Percentiles rank a stretch among this genome's conserved stretches.
Conservation (phyloP, 2,329 filamentous ascomycete genomes). For the Neonectria neomacrospora region DNA sequence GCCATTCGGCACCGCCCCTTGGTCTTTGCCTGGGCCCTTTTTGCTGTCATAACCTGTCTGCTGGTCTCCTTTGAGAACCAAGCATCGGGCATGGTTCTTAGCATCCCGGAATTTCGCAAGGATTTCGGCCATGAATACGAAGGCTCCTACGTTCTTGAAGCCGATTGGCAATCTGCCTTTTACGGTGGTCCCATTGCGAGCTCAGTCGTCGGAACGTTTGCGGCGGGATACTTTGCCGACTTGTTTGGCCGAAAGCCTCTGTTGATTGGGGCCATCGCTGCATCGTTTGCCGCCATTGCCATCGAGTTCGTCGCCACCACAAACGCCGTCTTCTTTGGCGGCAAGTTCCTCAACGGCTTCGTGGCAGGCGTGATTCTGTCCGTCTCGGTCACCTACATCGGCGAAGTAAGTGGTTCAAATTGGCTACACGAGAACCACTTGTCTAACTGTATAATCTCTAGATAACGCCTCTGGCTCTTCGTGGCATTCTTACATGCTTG, state of each 20-base stretch:
- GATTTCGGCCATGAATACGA: slow-evolving; percentile 32
- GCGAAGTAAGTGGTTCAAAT: slow-evolving; percentile 40
- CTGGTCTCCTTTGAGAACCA: slow-evolving; percentile 30
- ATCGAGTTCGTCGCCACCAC: slow-evolving; percentile 55
- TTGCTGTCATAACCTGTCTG: slow-evolving; percentile 25
- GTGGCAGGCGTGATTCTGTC: slow-evolving; percentile 45
- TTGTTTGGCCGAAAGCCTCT: slow-evolving; percentile 20
- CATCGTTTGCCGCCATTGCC: slow-evolving; percentile 33
- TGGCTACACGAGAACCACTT: no score
- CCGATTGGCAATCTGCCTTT: slow-evolving; percentile 25
- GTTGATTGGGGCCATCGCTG: slow-evolving; percentile 15
- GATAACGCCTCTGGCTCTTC: slow-evolving; percentile 45
- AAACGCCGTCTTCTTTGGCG: slow-evolving; percentile 54
- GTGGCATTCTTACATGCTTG: slow-evolving; percentile 45
- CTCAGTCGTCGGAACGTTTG: slow-evolving; percentile 21
- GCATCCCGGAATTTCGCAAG: slow-evolving; percentile 30
- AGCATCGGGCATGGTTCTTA: slow-evolving; percentile 23
- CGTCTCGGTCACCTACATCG: slow-evolving; percentile 46
- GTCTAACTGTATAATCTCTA: slow-evolving; percentile 2
- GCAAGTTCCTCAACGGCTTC: slow-evolving; percentile 57
- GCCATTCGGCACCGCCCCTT: slow-evolving; percentile 26
- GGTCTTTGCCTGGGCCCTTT: slow-evolving; percentile 23
- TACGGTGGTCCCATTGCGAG: slow-evolving; percentile 24
- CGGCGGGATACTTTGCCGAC: slow-evolving; percentile 19
- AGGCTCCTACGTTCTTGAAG: slow-evolving; percentile 22